Evolutionary conservation across 139 green algal species (phyloP).

Genomic region (Closterium sp.): DNA sequence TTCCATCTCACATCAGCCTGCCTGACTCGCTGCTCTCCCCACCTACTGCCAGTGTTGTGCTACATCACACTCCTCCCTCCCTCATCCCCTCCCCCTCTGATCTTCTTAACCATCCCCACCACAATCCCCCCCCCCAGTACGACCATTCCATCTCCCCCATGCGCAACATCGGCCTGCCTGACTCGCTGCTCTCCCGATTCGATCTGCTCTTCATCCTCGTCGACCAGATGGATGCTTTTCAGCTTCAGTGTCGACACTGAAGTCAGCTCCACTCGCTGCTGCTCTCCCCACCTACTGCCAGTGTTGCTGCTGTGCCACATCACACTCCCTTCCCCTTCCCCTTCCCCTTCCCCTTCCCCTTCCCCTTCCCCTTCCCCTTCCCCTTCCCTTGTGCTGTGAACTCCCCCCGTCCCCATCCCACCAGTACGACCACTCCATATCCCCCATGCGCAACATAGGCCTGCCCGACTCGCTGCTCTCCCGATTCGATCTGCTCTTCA

Average conservation of each 20-base stretch:
- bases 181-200: slow-evolving; percentile 96
- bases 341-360: neutral
- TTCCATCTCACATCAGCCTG: slow-evolving; percentile 87
- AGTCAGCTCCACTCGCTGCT: no score
- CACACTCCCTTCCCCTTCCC: no score
- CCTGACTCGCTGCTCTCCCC: slow-evolving; percentile 95
- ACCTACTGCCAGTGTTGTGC: no score
- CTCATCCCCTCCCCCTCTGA: no score
- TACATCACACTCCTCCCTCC: no score
- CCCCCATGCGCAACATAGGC: slow-evolving; percentile 88
- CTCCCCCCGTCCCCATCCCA: neutral
- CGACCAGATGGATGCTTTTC: no score
- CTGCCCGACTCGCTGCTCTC: slow-evolving; percentile 96
- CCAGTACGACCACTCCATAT: slow-evolving; percentile 72
- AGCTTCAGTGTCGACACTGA: no score
- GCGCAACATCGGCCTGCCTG: slow-evolving; percentile 93
- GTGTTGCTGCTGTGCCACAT: no score
- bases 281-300: no score
- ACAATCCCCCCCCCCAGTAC: slow-evolving; percentile 51
- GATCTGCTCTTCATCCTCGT: slow-evolving; percentile 97
- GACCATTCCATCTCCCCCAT: slow-evolving; percentile 78
- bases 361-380: neutral
- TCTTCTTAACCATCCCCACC: no score
- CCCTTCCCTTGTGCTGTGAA: no score
- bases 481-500: slow-evolving; percentile 97